Percentiles rank a stretch among this genome's conserved stretches.
Conservation (phyloP, 1,284 basidiomycete species). For the Retiboletus flavoniger region DNA sequence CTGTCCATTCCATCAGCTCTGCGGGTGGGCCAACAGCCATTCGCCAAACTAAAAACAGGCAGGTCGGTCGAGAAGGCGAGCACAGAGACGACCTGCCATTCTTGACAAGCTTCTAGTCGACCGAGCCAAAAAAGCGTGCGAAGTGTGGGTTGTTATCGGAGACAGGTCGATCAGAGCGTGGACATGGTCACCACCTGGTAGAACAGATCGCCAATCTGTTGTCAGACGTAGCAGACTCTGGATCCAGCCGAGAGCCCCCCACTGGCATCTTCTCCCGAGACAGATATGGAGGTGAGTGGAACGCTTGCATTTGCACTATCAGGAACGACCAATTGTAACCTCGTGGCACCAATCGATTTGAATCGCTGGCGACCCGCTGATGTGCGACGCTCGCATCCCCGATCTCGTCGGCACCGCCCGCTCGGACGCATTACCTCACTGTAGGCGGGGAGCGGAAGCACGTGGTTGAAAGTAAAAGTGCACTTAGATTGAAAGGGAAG, state of each 20-base stretch:
- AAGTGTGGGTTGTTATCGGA: conserved; percentile 1
- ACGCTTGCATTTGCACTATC: conserved; percentile 4
- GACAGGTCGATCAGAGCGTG: conserved; percentile 14
- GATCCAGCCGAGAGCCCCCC: background rate
- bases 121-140: conserved; percentile 1
- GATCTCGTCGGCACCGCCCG: conserved; percentile 13
- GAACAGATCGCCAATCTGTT: conserved; percentile 14
- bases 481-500: background rate
- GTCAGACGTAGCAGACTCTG: background rate
- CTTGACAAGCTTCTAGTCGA: conserved; percentile 4
- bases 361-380: conserved; percentile 16
- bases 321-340: conserved; percentile 18
- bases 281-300: conserved; percentile 7
- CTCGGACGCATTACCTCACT: conserved; percentile 4
- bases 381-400: conserved; percentile 27
- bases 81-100: background rate
- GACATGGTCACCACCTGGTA: background rate
- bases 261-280: conserved; percentile 15
- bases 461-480: background rate
- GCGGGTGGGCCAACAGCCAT: background rate
- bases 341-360: conserved; percentile 26
- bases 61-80: background rate
- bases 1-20: background rate
- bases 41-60: background rate
- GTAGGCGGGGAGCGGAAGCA: background rate